A percentile compares a stretch with the other conserved stretches of the same genome.
phyloP scores from a whole-genome alignment of 805 yeast genomes.

The Saturnispora diversa region DNA sequence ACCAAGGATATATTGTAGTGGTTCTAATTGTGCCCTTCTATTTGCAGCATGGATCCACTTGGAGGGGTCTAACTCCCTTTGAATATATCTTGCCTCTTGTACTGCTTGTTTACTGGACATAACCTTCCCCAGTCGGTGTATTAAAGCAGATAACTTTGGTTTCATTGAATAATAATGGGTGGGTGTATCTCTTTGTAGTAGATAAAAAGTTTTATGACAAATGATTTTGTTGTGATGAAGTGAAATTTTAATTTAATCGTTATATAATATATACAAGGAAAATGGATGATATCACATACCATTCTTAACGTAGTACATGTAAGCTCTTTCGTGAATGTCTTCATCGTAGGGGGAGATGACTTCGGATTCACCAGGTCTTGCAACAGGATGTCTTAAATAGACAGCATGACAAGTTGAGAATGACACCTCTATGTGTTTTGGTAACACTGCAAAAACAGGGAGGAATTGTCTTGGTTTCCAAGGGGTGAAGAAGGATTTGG shows the following conservation, averaged over 20 bases:
- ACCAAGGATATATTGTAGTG: conserved; percentile 80
- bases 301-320: conserved; percentile 82
- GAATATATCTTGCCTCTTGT: conserved; percentile 60
- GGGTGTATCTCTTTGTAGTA: too few relatives aligned
- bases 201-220: too few relatives aligned
- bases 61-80: conserved; percentile 41
- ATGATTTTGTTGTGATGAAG: too few relatives aligned
- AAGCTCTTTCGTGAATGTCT: conserved; percentile 84
- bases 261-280: conserved; percentile 1
- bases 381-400: conserved; percentile 94
- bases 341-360: conserved; percentile 83
- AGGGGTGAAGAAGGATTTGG: conserved; percentile 86
- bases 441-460: conserved; percentile 86
- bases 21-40: conserved; percentile 46
- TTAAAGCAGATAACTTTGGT: conserved; percentile 7
- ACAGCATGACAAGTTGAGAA: conserved; percentile 92
- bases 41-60: conserved; percentile 47
- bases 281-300: conserved; percentile 30
- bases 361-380: conserved; percentile 94
- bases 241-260: too few relatives aligned
- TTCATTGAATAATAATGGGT: too few relatives aligned
- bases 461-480: conserved; percentile 93
- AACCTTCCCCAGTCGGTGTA: conserved; percentile 3
- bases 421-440: conserved; percentile 85
- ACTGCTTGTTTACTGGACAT: conserved; percentile 33